Conservation (phyloP, 208 protist genomes). For the Porcisia hertigi region DNA sequence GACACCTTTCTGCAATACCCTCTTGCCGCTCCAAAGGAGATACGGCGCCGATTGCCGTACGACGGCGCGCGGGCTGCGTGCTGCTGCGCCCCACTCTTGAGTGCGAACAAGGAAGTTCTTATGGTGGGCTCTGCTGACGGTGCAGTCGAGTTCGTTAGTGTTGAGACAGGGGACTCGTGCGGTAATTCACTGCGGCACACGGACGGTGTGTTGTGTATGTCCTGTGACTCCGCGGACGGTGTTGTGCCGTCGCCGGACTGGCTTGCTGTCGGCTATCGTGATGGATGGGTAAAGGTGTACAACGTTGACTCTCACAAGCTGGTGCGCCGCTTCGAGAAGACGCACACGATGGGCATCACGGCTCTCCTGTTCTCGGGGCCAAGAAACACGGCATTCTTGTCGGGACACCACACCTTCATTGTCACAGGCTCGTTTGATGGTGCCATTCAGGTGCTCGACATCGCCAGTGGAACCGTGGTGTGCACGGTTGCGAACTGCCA, state of each 20-base stretch:
- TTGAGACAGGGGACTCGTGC: conserved; percentile 21
- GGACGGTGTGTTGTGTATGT: conserved; percentile 49
- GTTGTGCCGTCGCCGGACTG: conserved; percentile 31
- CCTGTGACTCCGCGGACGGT: conserved; percentile 33
- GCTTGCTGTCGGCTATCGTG: conserved; percentile 80
- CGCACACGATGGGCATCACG: conserved; percentile 69
- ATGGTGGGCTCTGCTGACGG: conserved; percentile 69
- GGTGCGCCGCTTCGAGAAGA: conserved; percentile 65
- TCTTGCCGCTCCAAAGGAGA: conserved; percentile 34
- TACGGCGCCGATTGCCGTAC: conserved; percentile 39
- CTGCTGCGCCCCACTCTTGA: conserved; percentile 22
- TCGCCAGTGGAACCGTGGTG: conserved; percentile 42
- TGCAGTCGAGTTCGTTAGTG: conserved; percentile 56
- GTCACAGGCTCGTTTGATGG: conserved; percentile 77
- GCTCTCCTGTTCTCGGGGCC: conserved; percentile 60
- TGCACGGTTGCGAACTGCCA: conserved; percentile 51
- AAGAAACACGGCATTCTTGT: conserved; percentile 28
- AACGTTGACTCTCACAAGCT: conserved; percentile 65
- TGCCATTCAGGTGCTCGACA: conserved; percentile 56
- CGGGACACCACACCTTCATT: conserved; percentile 53
- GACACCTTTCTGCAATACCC: conserved; percentile 37
- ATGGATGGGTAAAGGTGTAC: conserved; percentile 85
- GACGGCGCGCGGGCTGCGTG: conserved; percentile 36
- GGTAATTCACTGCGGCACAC: conserved; percentile 52
- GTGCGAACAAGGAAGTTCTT: conserved; percentile 19